A percentile compares a stretch with the other conserved stretches of the same genome.
Conservation (phyloP, 2,329 filamentous ascomycete species). For the Trichoderma atrobrunneum region DNA sequence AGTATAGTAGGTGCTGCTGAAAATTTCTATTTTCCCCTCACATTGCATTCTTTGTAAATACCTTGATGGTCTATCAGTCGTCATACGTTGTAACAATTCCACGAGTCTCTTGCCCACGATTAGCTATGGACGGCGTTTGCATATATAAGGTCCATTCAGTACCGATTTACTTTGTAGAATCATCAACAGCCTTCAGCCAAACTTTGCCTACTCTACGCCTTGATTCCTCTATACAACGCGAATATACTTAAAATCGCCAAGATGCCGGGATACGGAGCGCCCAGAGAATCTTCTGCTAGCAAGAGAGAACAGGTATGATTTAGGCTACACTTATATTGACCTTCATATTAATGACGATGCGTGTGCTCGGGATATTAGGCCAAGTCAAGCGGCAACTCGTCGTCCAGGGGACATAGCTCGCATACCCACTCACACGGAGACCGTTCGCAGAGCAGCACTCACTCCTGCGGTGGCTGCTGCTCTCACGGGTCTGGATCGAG, state of each 20-base stretch:
- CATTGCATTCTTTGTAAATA: not conserved
- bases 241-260: not conserved
- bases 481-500: not conserved
- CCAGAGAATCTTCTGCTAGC: not conserved
- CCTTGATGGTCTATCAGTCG: not conserved
- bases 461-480: not conserved
- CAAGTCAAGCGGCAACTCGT: not conserved
- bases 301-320: not conserved
- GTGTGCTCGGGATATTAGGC: not conserved
- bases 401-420: not conserved
- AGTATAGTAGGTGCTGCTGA: not conserved
- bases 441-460: not conserved
- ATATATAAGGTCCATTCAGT: not conserved
- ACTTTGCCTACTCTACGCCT: not conserved
- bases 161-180: not conserved
- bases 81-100: not conserved
- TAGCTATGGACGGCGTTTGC: not conserved
- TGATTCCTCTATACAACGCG: not conserved
- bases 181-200: not conserved
- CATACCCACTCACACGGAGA: not conserved
- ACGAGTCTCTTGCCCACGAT: not conserved
- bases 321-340: not conserved
- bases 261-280: not conserved
- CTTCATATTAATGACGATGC: not conserved
- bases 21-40: not conserved